Evolutionary conservation across 495 filamentous ascomycete genomes (phyloP), one percentile per base, ranked within the genome.

Genomic region (Hyaloscypha hepaticicola): DNA sequence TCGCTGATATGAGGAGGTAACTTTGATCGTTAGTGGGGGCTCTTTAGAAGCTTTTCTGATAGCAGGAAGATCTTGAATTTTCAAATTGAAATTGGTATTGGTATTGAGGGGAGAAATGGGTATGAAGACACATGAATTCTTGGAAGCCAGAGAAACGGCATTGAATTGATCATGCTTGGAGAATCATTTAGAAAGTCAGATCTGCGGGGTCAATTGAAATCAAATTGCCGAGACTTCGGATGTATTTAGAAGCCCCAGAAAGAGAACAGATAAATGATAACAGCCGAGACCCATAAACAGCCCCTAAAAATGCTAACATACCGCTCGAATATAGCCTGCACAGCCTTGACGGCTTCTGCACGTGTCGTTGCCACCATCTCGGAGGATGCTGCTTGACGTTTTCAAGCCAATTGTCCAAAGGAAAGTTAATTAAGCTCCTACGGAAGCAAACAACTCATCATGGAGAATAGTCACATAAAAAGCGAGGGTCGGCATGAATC

Each of bases 281-380:
- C 38, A 19, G 16, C 9, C 4, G 38, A 45, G 11, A 16, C 0
- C 38, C 9, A 45, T 8, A 16, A 45, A 3, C 14, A 19, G 7
- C n/a, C n/a, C n/a, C n/a, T n/a, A 45, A 45, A 19, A 8, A 45
- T 11, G 12, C 38, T n/a, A 9, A 61, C 63, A 52, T 73, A 77
- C 72, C 76, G 65, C 19, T 77, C 75, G 60, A 77, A 79, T 51
- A 77, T 74, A 24, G 76, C 74, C 50, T 75, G 41, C 45, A 77
- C 76, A 27, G 71, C 73, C 16, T 64, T 65, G 60, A 79, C 70
- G 21, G 75, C 77, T 29, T 61, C 60, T 26, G 53, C 67, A 64
- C 60, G 61, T 61, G 66, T 63, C 27, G 26, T 6, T 22, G 59
- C 29, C 51, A 22, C 65, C 65, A 64, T 64, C 16, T 60, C 58